Conservation (phyloP, 495 filamentous ascomycete species). For the Penicillium bovifimosum region DNA sequence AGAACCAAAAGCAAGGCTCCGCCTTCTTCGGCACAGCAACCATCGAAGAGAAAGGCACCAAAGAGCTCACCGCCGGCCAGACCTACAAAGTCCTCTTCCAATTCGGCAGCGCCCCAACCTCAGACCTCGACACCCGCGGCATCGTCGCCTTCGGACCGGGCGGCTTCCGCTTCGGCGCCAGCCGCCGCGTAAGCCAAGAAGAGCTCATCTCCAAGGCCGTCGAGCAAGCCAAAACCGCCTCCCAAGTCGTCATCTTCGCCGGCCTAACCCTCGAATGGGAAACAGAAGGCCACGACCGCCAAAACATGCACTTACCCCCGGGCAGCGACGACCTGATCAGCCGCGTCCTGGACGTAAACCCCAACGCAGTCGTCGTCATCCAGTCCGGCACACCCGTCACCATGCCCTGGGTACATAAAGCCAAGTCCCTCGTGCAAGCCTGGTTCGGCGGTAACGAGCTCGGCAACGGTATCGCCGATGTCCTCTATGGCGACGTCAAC, state of each 20-base stretch:
- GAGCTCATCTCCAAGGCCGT: conserved; percentile 63
- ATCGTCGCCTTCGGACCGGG: conserved; percentile 57
- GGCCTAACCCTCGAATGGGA: conserved; percentile 86
- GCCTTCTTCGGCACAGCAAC: conserved; percentile 59
- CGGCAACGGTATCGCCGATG: conserved; percentile 58
- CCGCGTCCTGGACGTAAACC: conserved; percentile 64
- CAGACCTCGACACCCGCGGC: conserved; percentile 49
- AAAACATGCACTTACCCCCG: conserved; percentile 75
- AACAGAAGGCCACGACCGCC: conserved; percentile 80
- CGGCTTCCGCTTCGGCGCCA: conserved; percentile 74
- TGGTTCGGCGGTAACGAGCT: conserved; percentile 67
- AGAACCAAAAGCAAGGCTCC: conserved; percentile 54
- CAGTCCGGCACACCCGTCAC: conserved; percentile 80
- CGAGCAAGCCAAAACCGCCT: conserved; percentile 53
- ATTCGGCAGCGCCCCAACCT: conserved; percentile 60
- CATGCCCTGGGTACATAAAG: conserved; percentile 73
- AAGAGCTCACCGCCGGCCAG: conserved; percentile 52
- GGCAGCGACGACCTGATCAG: conserved; percentile 70
- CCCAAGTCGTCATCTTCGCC: conserved; percentile 73
- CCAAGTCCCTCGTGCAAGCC: conserved; percentile 65
- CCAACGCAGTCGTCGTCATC: conserved; percentile 70
- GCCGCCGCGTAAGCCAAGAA: conserved; percentile 58
- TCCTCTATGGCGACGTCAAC: conserved; percentile 51
- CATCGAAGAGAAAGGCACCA: conserved; percentile 53
- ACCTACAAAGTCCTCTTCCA: conserved; percentile 57